Base-by-base conservation (phyloP, 2,329 filamentous ascomycete genomes). In the Talaromyces pinophilus region DNA sequence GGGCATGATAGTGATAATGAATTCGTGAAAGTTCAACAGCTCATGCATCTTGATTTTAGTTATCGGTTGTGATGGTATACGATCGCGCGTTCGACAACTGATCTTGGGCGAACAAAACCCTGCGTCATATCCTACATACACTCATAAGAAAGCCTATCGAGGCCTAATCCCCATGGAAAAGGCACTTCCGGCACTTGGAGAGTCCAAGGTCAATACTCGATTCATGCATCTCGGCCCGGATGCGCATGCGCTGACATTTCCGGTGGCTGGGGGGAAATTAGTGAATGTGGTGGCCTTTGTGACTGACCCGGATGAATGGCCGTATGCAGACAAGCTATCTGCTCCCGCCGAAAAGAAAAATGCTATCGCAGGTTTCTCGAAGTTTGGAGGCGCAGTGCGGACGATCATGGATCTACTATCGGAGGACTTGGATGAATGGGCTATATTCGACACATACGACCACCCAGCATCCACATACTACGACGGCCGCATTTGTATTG, bases 171-270 rank as follows among this genome's bases (percentile, higher is more conserved):
- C 87, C 0, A 90, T 90, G 82, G 77, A 81, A 0, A 74, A 82
- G 17, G 87, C 86, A 0, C 73, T 79, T 0, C 72, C 78, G 11
- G 79, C 81, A 1, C 69, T 90, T 2, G 84, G 85, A 1, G 73
- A 81, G 8, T 76, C 85, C 46, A 76, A 83, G 44, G 82, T 84
- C 0, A 71, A 73, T 28, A 86, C 83, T 15, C 75, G 80, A 17
- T 83, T 84, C 72, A 85, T 88, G 81, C 86, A 85, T 72, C 81
- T 85, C 63, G 88, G 87, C 0, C 83, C 83, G 0, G 76, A 80
- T 62, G 86, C 84, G 0, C 88, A 90, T 72, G 70, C 86, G 6
- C 79, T 90, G 28, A 87, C 84, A 0, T 90, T 89, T 71, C 86
- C 88, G 0, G 86, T 90, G 10, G 83, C 64, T 38, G 42, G 25